Base-by-base conservation (phyloP, 352 stramenopile genomes). In the Phytophthora aleatoria region DNA sequence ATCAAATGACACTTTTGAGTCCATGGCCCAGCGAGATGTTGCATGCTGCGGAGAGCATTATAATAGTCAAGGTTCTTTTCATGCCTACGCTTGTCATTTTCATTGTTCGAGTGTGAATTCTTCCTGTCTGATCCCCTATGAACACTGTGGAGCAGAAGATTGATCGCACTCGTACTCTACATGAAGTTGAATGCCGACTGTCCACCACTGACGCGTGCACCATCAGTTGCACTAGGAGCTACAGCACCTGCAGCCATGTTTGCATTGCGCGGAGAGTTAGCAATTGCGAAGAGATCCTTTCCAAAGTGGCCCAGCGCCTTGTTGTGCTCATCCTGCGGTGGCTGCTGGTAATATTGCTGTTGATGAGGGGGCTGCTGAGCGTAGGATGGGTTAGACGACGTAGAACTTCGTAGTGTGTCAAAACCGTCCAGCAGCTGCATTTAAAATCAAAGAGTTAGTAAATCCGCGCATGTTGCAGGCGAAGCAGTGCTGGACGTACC, bases 111-210 rank as follows among this genome's bases (percentile, higher is more conserved):
- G 50, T 66, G 45, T 44, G 50, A 60, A 58, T 31, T 48, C 9
- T 52, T 30, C 38, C 50, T 43, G 16, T 64, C 42, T 45, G 43
- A 0, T n/a, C 20, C 52, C 35, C 27, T 50, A 60, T 60, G 48
- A 41, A 50, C 52, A 53, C 15, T 35, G 31, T 20, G 39, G 24
- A 50, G 35, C 47, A 53, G 26, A 50, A 61, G n/a, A 50, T 61
- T 50, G 27, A 41, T 39, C 13, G 43, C 30, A 47, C 60, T 44
- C 60, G 48, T 76, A 80, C 67, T 90, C 73, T 95, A 94, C 87
- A 95, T 92, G 71, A 95, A 95, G 69, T 84, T 89, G 64, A 95
- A 95, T 50, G 87, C 87, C 56, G 87, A 95, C 50, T 92, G 84
- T 44, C 87, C 77, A 16, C 68, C 57, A 61, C 55, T 67, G 36